Evolutionary conservation across 768 basidiomycete species (phyloP), one percentile per base, ranked within the genome.

Genomic region (Dictyophora rubrovolvata): DNA sequence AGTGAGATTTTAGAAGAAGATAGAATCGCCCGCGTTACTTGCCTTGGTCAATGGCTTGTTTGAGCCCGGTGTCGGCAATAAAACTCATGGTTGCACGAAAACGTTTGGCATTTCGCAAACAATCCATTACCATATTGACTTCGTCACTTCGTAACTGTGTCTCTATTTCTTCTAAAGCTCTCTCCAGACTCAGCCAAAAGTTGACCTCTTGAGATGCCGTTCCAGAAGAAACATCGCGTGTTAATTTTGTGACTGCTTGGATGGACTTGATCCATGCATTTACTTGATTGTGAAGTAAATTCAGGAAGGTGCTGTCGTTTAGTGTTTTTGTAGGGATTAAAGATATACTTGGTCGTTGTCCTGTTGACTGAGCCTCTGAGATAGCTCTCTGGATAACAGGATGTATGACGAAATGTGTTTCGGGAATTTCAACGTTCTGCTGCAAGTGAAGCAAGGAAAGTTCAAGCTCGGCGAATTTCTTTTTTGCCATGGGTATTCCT

Each of bases 201-300:
- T 98, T 98, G 76, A 99, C 93, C 70, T 98, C 96, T 68, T 99
- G 96, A 0, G 92, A 94, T 1, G 96, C 95, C 0, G 95, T 98
- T 1, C 95, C 95, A 5, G 89, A 90, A 0, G 85, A 78, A 34
- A 98, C 95, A 66, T 98, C 95, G 21, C 96, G 78, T 1, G 83
- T 86, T n/a, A 99, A 82, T 69, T 95, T 96, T 6, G 96, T 98
- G 54, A 98, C 93, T 0, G 87, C 82, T 70, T 98, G 96, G 57
- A 98, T 95, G 33, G 93, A 87, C 73, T 96, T 96, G 75, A 98
- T 96, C 96, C 96, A 99, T 14, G 84, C 79, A 69, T 98, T 98
- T 62, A 98, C 95, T 63, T 97, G 91, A 9, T 80, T 80, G 65
- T 98, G 96, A 0, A 99, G 79, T 5, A 86, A 83, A 68, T 98